A percentile compares a stretch with the other conserved stretches of the same genome.
These are phyloP conservation scores for Candida silvicultrix DNA, from an alignment of 805 yeast genomes.

Conservation along the genomic window DNA sequence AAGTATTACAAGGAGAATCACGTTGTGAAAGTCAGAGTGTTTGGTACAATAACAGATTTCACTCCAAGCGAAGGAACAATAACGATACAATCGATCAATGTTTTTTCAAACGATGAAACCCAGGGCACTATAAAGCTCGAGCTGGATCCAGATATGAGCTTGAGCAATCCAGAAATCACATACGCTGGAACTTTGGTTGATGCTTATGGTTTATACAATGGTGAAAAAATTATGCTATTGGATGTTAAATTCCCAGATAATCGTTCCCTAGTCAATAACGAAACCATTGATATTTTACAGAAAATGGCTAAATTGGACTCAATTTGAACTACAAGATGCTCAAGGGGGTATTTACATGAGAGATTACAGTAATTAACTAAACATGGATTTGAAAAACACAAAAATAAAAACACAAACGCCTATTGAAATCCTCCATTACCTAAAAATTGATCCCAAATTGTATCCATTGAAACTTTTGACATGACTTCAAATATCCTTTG, in stretches of 20 bases:
- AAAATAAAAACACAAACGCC: neutral
- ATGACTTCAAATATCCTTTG: conserved; percentile 53
- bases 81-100: conserved; percentile 8
- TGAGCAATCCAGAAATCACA: conserved; percentile 11
- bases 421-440: conserved; percentile 17
- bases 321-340: too few relatives aligned
- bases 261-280: neutral
- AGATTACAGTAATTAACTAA: too few relatives aligned
- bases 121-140: conserved; percentile 3
- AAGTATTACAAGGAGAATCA: conserved; percentile 6
- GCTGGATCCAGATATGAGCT: conserved; percentile 3
- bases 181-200: conserved; percentile 16
- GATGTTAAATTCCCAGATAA: conserved; percentile 5
- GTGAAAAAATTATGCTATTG: conserved; percentile 6
- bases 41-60: conserved; percentile 16
- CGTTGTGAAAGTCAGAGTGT: conserved; percentile 13
- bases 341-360: too few relatives aligned
- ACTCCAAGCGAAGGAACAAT: conserved; percentile 10
- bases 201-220: conserved; percentile 12
- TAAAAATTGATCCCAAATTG: conserved; percentile 66
- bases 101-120: conserved; percentile 4
- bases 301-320: neutral
- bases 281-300: neutral
- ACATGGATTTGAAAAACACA: conserved; percentile 2
- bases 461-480: conserved; percentile 49